phyloP scores from a whole-genome alignment of 495 filamentous ascomycete species.

The Xylaria nigripes region DNA sequence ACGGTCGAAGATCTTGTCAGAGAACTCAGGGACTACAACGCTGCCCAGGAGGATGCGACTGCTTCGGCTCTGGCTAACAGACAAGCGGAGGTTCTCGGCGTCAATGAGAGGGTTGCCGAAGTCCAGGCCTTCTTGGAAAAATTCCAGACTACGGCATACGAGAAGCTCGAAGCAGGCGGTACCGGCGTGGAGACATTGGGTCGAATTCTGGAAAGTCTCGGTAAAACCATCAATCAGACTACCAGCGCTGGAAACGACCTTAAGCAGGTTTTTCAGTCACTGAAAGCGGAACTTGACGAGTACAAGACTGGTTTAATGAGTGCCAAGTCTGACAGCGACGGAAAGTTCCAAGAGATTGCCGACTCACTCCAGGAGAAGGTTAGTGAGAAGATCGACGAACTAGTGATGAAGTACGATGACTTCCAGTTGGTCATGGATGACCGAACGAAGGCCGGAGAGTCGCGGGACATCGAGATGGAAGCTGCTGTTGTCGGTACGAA shows the following conservation, averaged over 20 bases:
- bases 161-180: conserved; percentile 44
- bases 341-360: conserved; percentile 61
- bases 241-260: conserved; percentile 51
- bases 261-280: conserved; percentile 69
- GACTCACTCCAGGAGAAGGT: conserved; percentile 67
- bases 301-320: conserved; percentile 60
- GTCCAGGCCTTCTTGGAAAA: conserved; percentile 45
- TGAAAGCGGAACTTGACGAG: conserved; percentile 76
- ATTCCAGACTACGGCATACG: conserved; percentile 38
- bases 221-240: conserved; percentile 50
- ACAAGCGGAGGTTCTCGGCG: conserved; percentile 42
- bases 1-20: conserved; percentile 49
- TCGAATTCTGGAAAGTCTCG: conserved; percentile 54
- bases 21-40: conserved; percentile 59
- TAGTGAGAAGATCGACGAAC: conserved; percentile 67
- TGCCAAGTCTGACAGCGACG: conserved; percentile 64
- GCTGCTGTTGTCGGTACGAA: conserved; percentile 64
- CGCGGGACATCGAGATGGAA: conserved; percentile 56
- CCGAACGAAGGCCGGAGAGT: conserved; percentile 58
- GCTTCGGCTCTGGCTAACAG: conserved; percentile 74
- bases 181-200: conserved; percentile 42
- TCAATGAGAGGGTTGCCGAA: conserved; percentile 43
- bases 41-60: conserved; percentile 61
- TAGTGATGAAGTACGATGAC: conserved; percentile 77
- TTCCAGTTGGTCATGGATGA: conserved; percentile 61